Conservation (phyloP, 225 moss, liverwort and hornwort species). For the Physcomitrium patens region DNA sequence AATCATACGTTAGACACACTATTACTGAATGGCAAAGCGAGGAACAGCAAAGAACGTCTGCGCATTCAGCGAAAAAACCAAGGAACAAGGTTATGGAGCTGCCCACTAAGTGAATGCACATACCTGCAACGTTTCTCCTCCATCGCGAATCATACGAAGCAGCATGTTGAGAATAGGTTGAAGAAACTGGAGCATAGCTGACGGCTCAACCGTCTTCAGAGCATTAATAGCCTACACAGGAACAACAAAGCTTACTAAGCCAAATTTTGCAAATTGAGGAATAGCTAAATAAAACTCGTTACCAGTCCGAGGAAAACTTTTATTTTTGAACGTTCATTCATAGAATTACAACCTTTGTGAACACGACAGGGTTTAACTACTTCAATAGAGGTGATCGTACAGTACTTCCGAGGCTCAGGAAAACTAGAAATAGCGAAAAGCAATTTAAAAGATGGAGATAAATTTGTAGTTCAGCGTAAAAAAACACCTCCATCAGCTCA, state of each 20-base stretch:
- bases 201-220: conserved; percentile 84
- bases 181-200: conserved; percentile 89
- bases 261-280: not conserved
- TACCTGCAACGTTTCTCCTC: conserved; percentile 94
- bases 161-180: conserved; percentile 96
- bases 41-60: not conserved
- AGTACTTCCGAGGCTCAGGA: too few relatives aligned
- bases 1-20: conserved; percentile 18
- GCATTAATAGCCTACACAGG: conserved; percentile 84
- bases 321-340: too few relatives aligned
- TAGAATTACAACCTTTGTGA: too few relatives aligned
- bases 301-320: not conserved
- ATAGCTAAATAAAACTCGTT: conserved; percentile 4
- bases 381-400: too few relatives aligned
- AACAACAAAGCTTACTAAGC: conserved; percentile 1
- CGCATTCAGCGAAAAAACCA: conserved; percentile 4
- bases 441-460: conserved; percentile 2
- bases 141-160: conserved; percentile 94
- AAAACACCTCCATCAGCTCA: conserved; percentile 87
- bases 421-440: not conserved
- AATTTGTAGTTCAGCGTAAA: not conserved
- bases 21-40: conserved; percentile 2
- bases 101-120: conserved; percentile 8
- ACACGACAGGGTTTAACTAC: too few relatives aligned
- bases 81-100: conserved; percentile 4